Evolutionary conservation across 2,329 filamentous ascomycete species (phyloP).

Genomic region (Thermochaetoides dissita): DNA sequence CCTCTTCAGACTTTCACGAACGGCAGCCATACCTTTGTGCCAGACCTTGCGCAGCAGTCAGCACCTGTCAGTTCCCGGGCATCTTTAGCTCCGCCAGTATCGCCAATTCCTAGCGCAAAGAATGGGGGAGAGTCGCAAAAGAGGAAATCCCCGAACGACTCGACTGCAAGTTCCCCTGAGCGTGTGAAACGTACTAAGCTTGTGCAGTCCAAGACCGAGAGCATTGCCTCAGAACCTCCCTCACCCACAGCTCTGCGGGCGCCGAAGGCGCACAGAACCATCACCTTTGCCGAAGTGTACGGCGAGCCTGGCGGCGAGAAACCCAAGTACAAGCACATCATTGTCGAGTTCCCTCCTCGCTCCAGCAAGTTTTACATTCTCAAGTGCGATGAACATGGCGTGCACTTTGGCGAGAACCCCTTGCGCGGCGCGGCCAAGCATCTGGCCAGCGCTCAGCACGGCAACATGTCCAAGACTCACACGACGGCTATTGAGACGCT

Average conservation of each 20-base stretch:
- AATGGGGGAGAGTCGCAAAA: no score
- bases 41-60: no score
- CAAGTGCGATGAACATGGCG: constrained; percentile 24
- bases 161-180: background rate
- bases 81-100: no score
- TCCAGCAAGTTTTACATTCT: constrained; percentile 24
- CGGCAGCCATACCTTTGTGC: no score
- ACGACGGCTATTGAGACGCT: constrained; percentile 19
- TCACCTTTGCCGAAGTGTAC: constrained; percentile 24
- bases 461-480: constrained; percentile 18
- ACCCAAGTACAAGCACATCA: constrained; percentile 21
- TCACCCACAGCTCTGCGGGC: background rate
- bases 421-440: constrained; percentile 26
- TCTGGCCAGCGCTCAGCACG: constrained; percentile 20
- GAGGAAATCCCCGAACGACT: no score
- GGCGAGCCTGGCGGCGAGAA: constrained; percentile 6
- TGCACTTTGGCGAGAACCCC: constrained; percentile 24
- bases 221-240: background rate
- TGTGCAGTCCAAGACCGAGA: background rate
- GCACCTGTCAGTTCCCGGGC: no score
- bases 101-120: no score
- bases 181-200: constrained; percentile 4
- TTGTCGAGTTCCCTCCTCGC: constrained; percentile 18
- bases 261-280: constrained; percentile 5
- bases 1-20: no score